Percentiles rank a stretch among this genome's conserved stretches.
Conservation (phyloP, 1,284 basidiomycete genomes). For the Puccinia coronata region DNA sequence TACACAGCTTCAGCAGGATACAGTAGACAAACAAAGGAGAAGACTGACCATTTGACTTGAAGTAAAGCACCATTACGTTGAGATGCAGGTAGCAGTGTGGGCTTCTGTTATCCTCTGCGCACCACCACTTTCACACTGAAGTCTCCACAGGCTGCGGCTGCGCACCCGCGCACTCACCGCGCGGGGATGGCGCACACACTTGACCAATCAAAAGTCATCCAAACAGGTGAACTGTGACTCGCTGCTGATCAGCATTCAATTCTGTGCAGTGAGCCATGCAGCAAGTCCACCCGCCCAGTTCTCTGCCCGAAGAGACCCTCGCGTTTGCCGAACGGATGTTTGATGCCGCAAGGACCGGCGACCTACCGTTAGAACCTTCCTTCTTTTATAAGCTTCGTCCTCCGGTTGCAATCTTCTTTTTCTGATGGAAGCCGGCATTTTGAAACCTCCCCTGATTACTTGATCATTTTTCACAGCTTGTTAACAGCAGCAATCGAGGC, state of each 20-base stretch:
- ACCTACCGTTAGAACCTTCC: slow-evolving; percentile 58
- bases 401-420: not conserved
- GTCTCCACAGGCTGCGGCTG: not conserved
- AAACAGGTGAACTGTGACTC: too few relatives aligned
- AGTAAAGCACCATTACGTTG: slow-evolving; percentile 27
- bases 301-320: slow-evolving; percentile 62
- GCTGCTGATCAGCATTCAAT: not conserved
- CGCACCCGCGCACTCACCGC: slow-evolving; percentile 1
- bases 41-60: slow-evolving; percentile 27
- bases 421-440: not conserved
- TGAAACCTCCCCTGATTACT: not conserved
- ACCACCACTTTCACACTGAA: not conserved
- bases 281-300: not conserved
- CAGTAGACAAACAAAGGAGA: not conserved
- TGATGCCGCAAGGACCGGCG: slow-evolving; percentile 70
- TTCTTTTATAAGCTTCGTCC: not conserved
- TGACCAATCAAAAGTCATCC: too few relatives aligned
- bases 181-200: not conserved
- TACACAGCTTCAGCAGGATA: not conserved
- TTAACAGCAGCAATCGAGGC: slow-evolving; percentile 67
- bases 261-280: not conserved
- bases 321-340: slow-evolving; percentile 75
- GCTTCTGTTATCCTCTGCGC: not conserved
- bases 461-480: slow-evolving; percentile 52
- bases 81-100: not conserved